Percentiles rank a stretch among this genome's conserved stretches.
phyloP scores from a whole-genome alignment of 2,329 filamentous ascomycete genomes.

The Monascus ruber region DNA sequence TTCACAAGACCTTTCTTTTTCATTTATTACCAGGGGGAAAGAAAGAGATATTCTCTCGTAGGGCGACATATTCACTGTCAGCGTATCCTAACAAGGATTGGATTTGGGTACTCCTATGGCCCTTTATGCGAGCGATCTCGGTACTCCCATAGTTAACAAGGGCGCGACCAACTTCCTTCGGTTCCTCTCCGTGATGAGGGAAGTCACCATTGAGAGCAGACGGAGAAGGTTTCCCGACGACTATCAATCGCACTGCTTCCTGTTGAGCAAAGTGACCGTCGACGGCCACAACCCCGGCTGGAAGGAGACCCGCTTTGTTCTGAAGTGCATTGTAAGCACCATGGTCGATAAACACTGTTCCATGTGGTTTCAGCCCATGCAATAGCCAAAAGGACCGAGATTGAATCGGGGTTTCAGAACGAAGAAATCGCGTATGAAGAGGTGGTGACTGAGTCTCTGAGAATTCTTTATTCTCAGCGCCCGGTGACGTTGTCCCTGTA shows the following conservation, averaged over 20 bases:
- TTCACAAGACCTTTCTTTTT: conserved; percentile 7
- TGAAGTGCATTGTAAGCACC: conserved; percentile 72
- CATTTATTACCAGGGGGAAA: conserved; percentile 31
- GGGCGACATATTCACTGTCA: conserved; percentile 86
- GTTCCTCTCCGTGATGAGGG: conserved; percentile 27
- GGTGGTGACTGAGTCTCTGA: conserved; percentile 43
- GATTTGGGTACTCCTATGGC: conserved; percentile 73
- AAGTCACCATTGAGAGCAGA: conserved; percentile 31
- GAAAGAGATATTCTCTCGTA: conserved; percentile 78
- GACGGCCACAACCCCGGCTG: conserved; percentile 81
- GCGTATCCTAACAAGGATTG: conserved; percentile 72
- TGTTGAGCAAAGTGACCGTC: conserved; percentile 83
- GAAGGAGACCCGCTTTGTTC: conserved; percentile 76
- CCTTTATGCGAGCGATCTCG: conserved; percentile 77
- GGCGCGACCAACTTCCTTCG: conserved; percentile 71
- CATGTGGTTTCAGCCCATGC: conserved; percentile 80
- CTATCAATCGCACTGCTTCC: conserved; percentile 78
- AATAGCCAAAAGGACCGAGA: conserved; percentile 97
- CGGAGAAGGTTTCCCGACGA: conserved; percentile 51
- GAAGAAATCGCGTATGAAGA: conserved; percentile 85
- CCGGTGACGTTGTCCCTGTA: background rate
- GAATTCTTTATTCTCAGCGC: conserved; percentile 9
- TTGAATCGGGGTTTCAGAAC: conserved; percentile 70
- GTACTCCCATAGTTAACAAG: conserved; percentile 84
- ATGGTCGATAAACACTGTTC: conserved; percentile 84